Percentiles rank a stretch among this genome's conserved stretches.
phyloP scores from a whole-genome alignment of 495 filamentous ascomycete species.

The Echria macrotheca region DNA sequence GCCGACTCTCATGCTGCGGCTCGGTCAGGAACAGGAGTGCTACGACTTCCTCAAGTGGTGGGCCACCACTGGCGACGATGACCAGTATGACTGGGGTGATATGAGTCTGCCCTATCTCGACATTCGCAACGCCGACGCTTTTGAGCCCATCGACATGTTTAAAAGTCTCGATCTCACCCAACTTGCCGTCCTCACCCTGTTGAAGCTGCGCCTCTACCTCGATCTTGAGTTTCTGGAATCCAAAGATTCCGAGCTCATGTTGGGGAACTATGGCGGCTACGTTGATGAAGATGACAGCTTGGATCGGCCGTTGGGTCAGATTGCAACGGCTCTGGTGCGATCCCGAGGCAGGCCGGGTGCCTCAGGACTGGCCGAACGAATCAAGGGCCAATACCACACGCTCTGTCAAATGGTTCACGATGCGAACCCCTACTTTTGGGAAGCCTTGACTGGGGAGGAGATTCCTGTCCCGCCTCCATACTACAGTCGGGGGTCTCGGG shows the following conservation, averaged over 20 bases:
- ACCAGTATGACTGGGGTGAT: constrained; percentile 37
- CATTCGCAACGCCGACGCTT: constrained; percentile 33
- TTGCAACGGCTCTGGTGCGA: too few species aligned
- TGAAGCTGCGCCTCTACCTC: constrained; percentile 35
- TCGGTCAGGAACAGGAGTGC: constrained; percentile 46
- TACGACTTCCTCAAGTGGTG: constrained; percentile 53
- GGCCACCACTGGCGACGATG: constrained; percentile 17
- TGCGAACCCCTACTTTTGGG: constrained; percentile 35
- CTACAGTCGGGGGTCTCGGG: constrained; percentile 17
- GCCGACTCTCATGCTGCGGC: constrained; percentile 39
- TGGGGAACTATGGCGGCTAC: too few species aligned
- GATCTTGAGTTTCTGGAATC: constrained; percentile 26
- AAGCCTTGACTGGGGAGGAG: constrained; percentile 23
- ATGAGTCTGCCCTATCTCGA: constrained; percentile 27
- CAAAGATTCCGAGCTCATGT: not conserved
- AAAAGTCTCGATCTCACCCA: constrained; percentile 21
- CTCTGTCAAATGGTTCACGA: constrained; percentile 24
- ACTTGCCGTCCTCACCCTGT: constrained; percentile 27
- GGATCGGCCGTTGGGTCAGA: too few species aligned
- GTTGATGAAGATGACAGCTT: too few species aligned
- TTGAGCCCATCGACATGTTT: constrained; percentile 28
- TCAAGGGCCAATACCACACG: constrained; percentile 26
- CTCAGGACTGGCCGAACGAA: not conserved
- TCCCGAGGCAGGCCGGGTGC: too few species aligned
- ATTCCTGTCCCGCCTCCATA: constrained; percentile 13